Evolutionary conservation across 306 rosid genomes (phyloP), one percentile per base, ranked within the genome.

Genomic region (Cicer judaicum): DNA sequence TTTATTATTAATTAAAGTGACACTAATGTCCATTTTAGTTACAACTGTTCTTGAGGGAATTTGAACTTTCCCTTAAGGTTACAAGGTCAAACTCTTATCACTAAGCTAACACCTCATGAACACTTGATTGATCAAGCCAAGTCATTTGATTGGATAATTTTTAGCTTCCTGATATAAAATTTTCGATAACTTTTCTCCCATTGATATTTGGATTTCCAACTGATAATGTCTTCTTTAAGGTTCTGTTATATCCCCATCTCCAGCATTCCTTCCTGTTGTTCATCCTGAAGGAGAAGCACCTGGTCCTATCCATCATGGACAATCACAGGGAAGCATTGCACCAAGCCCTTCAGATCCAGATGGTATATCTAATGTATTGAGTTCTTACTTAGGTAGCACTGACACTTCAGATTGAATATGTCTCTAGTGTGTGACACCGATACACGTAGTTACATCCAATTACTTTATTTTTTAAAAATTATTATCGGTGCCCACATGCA

Each of bases 211-310:
- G 41, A 68, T 50, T 81, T 54, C 36, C 52, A 62, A 9, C 44
- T 67, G 59, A 67, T 61, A 21, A n/a, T 60, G 12, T 78, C 24
- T 80, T 80, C 83, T 80, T 71, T 36, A 61, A 90, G 93, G 89
- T 60, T 80, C 83, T 21, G 56, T 57, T 72, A 62, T 77, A 79
- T 79, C 90, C 80, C 93, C 91, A 54, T 85, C 96, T 63, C 89
- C 89, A 2, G 80, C 82, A 64, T 77, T 73, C 49, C 78, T 67
- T 64, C 78, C 84, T n/a, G 77, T 19, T 61, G 63, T 77, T 85
- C 84, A 80, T 81, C 87, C 81, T 2, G 52, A 56, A 43, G 87
- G 80, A 74, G 87, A 75, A 86, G 82, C 90, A 16, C 85, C 88
- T 43, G 81, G 85, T 82, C 88, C 86, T 64, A 48, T 75, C 60